Percentiles rank a stretch among this genome's conserved stretches.
These are phyloP conservation scores for Patellifolia procumbens DNA, from an alignment of 179 eudicot species.

Conservation along the genomic window DNA sequence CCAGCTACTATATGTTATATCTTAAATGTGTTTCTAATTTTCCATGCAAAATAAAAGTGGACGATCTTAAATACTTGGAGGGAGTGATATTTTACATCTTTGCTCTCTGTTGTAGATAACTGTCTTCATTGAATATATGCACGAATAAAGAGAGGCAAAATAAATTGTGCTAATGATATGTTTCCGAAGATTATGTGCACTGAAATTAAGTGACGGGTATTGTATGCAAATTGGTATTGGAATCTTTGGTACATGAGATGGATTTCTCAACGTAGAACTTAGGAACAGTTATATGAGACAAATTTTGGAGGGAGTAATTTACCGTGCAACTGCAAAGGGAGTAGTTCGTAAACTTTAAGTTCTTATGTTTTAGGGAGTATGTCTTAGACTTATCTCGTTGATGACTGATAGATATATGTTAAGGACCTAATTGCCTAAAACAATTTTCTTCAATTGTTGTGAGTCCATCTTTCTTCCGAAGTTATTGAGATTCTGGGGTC, in stretches of 20 bases:
- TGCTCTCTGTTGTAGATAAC: not conserved
- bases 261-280: not conserved
- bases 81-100: no score
- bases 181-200: not conserved
- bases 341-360: not conserved
- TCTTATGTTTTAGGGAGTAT: not conserved
- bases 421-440: not conserved
- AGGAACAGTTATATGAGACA: not conserved
- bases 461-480: no score
- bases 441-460: no score
- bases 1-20: no score
- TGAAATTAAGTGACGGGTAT: not conserved
- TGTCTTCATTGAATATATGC: no score
- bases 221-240: not conserved
- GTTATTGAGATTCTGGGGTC: no score
- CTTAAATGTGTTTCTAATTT: no score
- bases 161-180: not conserved
- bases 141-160: not conserved
- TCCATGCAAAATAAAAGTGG: no score
- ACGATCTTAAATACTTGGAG: no score
- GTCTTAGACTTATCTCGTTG: not conserved
- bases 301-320: not conserved
- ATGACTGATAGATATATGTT: not conserved
- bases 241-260: not conserved
- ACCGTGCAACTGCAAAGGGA: constrained; percentile 1